Evolutionary conservation across 1,284 basidiomycete genomes (phyloP), one percentile per base, ranked within the genome.

Genomic region (Rhodotorula sp.): DNA sequence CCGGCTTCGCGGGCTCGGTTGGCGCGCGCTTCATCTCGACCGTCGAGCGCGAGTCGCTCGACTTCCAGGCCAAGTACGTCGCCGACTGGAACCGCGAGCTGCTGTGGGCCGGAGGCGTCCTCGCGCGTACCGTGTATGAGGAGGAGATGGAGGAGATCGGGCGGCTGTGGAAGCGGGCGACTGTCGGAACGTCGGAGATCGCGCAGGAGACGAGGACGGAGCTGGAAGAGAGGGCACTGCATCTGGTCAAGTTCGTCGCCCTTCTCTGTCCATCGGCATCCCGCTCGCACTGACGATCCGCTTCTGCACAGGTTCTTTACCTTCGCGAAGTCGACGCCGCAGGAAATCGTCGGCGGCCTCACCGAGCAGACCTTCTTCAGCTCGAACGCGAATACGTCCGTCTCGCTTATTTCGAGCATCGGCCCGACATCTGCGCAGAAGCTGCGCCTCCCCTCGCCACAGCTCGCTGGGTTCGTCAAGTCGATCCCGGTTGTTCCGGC

Each of bases 11-110:
- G 7, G 94, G 94, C 0, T 93, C 96, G 78, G 88, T 98, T 81
- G 88, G 93, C 3, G 90, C 92, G 3, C 86, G 94, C 13, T 98
- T 98, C 80, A 97, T 99, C 70, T 93, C 94, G 1, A 99, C 96
- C 0, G 96, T 99, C 4, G 96, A 99, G 82, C 88, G 96, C 74
- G 96, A 99, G 82, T 92, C 66, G 17, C 62, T 79, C 44, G 77
- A 78, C 61, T 81, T 84, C 66, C 79, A 65, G 64, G 79, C 81
- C 53, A 77, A 77, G 48, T 81, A 79, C 64, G 81, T 82, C 64
- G 78, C 77, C 41, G 75, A 80, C 54, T 95, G 92, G 92, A 97
- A 96, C 78, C 88, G 86, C 76, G 93, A 97, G 78, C 84, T 97
- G 1, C 84, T 97, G 10, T 90, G 88, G 77, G 85, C 93, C 13